Percentiles rank a stretch among this genome's conserved stretches.
Evolutionary conservation across 148 eudicot genomes (phyloP).

Genomic region (Rhododendron williamsianum): DNA sequence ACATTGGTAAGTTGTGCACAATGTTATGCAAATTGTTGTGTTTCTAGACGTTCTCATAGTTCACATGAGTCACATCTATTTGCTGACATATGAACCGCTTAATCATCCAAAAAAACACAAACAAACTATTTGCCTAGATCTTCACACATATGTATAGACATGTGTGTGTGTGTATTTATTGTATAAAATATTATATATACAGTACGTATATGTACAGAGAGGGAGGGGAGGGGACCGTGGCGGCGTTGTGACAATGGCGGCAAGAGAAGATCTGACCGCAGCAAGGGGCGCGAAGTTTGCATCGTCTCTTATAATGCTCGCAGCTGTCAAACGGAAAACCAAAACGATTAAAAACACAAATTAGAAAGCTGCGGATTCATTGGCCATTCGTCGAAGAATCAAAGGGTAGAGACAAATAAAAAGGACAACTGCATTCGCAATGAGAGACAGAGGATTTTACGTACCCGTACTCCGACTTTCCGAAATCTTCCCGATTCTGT

Average conservation of each 20-base stretch:
- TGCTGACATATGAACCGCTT: not conserved
- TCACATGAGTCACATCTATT: not conserved
- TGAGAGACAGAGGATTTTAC: not conserved
- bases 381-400: not conserved
- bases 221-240: constrained; percentile 24
- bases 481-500: constrained; percentile 25
- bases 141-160: no score
- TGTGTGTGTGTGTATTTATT: no score
- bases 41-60: not conserved
- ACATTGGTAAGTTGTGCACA: not conserved
- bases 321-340: constrained; percentile 29
- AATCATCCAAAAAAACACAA: not conserved
- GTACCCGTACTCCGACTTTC: constrained; percentile 49
- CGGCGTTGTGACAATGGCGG: constrained; percentile 84
- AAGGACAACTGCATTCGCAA: not conserved
- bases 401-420: not conserved
- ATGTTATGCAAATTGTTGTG: not conserved
- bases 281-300: constrained; percentile 70
- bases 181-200: no score
- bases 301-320: constrained; percentile 70
- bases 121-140: not conserved
- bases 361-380: not conserved
- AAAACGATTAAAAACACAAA: not conserved
- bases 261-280: constrained; percentile 66
- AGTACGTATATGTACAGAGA: not conserved